Evolutionary conservation across 2,329 filamentous ascomycete genomes (phyloP).

Genomic region (Pyricularia pennisetigena): DNA sequence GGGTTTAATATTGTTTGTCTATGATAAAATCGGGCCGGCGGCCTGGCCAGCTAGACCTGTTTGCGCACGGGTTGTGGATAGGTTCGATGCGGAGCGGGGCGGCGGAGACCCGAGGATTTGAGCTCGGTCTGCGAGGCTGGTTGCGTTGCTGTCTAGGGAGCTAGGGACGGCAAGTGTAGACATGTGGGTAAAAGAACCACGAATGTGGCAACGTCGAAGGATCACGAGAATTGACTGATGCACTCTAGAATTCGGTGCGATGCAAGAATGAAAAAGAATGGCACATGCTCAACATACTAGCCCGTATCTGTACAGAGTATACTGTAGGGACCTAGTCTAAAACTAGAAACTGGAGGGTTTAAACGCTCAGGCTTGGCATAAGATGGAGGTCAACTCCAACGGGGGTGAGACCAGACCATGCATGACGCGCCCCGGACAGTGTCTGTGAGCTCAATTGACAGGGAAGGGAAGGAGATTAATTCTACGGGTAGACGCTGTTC

Average conservation of each 20-base stretch:
- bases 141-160: background rate
- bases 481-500: background rate
- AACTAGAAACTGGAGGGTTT: background rate
- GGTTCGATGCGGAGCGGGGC: background rate
- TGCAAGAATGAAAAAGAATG: background rate
- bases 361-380: background rate
- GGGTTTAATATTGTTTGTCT: background rate
- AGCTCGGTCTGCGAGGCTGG: background rate
- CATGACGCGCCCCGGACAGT: background rate
- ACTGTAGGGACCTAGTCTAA: background rate
- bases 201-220: background rate
- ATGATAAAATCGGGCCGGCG: background rate
- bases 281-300: background rate
- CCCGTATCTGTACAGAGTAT: background rate
- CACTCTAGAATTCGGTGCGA: too few species aligned
- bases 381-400: background rate
- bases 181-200: background rate
- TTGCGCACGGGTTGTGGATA: background rate
- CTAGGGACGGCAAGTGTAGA: background rate
- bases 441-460: background rate
- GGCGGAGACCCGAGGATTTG: background rate
- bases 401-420: background rate
- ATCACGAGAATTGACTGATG: background rate
- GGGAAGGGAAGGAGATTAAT: background rate
- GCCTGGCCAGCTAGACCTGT: background rate